phyloP scores from a whole-genome alignment of 2,329 filamentous ascomycete species.

The Byssochlamys sp. region DNA sequence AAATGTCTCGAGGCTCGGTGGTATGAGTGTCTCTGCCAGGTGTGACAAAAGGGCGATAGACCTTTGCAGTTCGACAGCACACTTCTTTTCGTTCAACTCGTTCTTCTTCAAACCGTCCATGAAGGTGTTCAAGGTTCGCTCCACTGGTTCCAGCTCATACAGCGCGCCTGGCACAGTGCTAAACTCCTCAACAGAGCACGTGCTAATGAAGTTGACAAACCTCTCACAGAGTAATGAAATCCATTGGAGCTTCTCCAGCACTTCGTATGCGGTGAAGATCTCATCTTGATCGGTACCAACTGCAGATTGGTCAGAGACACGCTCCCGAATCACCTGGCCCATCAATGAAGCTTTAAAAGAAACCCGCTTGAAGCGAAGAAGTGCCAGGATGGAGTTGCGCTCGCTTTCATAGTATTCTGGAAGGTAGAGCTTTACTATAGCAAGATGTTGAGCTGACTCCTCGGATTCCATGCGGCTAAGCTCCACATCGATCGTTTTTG shows the following conservation, averaged over 20 bases:
- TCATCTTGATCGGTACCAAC: constrained; percentile 62
- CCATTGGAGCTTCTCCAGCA: constrained; percentile 76
- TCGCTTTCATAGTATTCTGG: constrained; percentile 75
- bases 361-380: constrained; percentile 78
- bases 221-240: constrained; percentile 73
- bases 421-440: constrained; percentile 79
- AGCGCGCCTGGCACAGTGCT: constrained; percentile 66
- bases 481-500: constrained; percentile 89
- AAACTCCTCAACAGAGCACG: constrained; percentile 71
- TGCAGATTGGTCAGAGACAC: constrained; percentile 58
- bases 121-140: constrained; percentile 77
- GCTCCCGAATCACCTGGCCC: constrained; percentile 68
- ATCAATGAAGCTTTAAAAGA: constrained; percentile 78
- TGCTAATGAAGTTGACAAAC: constrained; percentile 69
- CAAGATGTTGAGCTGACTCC: constrained; percentile 77
- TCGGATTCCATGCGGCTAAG: constrained; percentile 76
- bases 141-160: constrained; percentile 83
- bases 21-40: constrained; percentile 69
- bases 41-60: constrained; percentile 82
- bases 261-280: constrained; percentile 67
- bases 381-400: constrained; percentile 73
- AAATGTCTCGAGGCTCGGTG: constrained; percentile 58
- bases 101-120: constrained; percentile 75
- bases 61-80: constrained; percentile 68
- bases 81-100: constrained; percentile 75